These are phyloP conservation scores for Cyanidium caldarium DNA, from an alignment of 23 red algal genomes.

Conservation along the genomic window DNA sequence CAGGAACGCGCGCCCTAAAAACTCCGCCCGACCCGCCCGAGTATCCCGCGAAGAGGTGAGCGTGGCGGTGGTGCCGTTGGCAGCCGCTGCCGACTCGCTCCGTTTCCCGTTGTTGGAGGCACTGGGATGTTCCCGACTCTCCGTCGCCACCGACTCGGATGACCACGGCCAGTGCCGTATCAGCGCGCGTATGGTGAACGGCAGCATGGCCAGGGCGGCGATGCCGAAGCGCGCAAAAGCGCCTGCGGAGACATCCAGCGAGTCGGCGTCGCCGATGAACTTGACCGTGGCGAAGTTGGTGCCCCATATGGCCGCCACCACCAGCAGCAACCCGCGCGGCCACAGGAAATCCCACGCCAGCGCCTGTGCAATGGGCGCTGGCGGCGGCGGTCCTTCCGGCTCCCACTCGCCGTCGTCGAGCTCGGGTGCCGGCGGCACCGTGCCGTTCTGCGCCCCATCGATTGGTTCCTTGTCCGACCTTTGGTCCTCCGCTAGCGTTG, in stretches of 20 bases:
- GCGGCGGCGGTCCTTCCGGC: too few relatives aligned
- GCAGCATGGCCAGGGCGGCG: conserved; percentile 26
- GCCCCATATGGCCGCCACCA: conserved; percentile 61
- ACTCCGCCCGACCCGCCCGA: not conserved
- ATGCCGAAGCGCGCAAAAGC: conserved; percentile 28
- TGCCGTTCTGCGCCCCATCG: too few relatives aligned
- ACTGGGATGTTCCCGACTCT: too few relatives aligned
- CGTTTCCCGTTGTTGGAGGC: not conserved
- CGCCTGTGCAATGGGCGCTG: not conserved
- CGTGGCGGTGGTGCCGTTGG: not conserved
- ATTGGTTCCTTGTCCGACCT: too few relatives aligned
- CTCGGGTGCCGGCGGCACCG: too few relatives aligned
- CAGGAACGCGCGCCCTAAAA: not conserved
- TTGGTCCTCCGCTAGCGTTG: too few relatives aligned
- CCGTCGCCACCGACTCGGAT: too few relatives aligned
- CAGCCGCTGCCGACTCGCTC: not conserved
- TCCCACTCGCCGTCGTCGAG: too few relatives aligned
- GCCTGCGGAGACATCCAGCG: conserved; percentile 10
- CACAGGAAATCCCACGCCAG: conserved; percentile 13
- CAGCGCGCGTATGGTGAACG: conserved; percentile 1
- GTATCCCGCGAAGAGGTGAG: not conserved
- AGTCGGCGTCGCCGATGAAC: conserved; percentile 19
- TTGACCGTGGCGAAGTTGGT: conserved; percentile 76
- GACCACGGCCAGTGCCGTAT: not conserved
- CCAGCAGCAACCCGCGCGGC: conserved; percentile 37